A percentile compares a stretch with the other conserved stretches of the same genome.
These are phyloP conservation scores for Plasmodium gonderi DNA, from an alignment of 169 alveolate genomes.

Conservation along the genomic window DNA sequence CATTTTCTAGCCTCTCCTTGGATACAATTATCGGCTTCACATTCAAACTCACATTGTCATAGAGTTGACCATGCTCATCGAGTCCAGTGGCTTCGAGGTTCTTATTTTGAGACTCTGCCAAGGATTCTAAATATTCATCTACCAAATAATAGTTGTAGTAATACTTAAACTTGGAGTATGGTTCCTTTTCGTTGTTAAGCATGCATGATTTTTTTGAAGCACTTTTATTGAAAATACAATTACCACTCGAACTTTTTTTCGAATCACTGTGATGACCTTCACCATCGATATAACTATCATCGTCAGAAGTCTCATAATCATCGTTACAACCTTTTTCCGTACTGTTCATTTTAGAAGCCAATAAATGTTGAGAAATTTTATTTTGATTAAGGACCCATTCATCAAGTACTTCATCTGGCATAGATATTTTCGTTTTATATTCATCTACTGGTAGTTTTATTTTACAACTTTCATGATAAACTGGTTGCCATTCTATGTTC, in stretches of 20 bases:
- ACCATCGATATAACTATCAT: background rate
- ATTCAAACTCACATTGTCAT: constrained; percentile 68
- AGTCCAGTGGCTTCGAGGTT: constrained; percentile 60
- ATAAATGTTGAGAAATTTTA: constrained; percentile 15
- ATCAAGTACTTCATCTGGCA: constrained; percentile 36
- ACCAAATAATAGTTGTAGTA: constrained; percentile 71
- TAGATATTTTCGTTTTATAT: constrained; percentile 10
- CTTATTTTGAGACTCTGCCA: constrained; percentile 60
- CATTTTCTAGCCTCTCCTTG: constrained; percentile 54
- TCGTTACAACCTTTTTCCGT: no score
- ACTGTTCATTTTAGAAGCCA: no score
- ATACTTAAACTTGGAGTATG: constrained; percentile 56
- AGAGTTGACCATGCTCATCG: constrained; percentile 66
- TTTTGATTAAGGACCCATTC: constrained; percentile 51
- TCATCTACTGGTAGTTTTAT: constrained; percentile 71
- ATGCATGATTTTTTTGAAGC: background rate
- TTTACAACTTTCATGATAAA: constrained; percentile 70
- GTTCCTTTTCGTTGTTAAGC: constrained; percentile 21
- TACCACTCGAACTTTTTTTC: background rate
- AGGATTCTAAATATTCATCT: constrained; percentile 63
- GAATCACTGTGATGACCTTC: background rate
- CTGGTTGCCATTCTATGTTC: constrained; percentile 73
- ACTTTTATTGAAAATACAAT: background rate
- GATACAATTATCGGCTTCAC: constrained; percentile 52
- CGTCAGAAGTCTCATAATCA: background rate